phyloP scores from a whole-genome alignment of 2,329 filamentous ascomycete genomes.

The Plectosphaerella cucumerina region DNA sequence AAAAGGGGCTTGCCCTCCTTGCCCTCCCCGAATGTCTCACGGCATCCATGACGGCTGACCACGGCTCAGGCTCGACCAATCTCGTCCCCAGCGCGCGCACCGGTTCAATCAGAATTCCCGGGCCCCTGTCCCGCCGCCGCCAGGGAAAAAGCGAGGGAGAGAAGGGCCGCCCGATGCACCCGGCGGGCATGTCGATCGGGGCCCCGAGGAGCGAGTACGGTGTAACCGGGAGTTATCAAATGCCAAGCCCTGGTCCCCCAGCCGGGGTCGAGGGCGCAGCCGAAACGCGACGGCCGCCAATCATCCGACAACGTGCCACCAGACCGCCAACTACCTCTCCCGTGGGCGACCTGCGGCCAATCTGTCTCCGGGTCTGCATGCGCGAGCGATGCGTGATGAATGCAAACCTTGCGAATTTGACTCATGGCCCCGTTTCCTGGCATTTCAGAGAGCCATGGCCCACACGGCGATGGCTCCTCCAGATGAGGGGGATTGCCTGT shows the following conservation, averaged over 20 bases:
- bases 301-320: constrained; percentile 14
- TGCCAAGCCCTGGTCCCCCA: constrained; percentile 4
- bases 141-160: not conserved
- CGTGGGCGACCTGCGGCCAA: too few relatives aligned
- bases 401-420: too few relatives aligned
- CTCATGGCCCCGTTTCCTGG: too few relatives aligned
- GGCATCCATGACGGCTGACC: not conserved
- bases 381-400: too few relatives aligned
- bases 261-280: not conserved
- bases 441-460: too few relatives aligned
- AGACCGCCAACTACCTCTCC: constrained; percentile 6
- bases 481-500: too few relatives aligned
- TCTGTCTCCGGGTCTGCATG: too few relatives aligned
- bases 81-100: not conserved
- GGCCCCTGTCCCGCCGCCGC: too few relatives aligned
- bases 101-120: not conserved
- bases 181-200: not conserved
- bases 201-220: not conserved
- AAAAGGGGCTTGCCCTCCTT: not conserved
- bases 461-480: too few relatives aligned
- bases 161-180: constrained; percentile 1
- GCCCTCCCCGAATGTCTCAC: not conserved
- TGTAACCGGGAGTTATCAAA: not conserved
- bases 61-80: not conserved
- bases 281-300: constrained; percentile 8